phyloP scores from a whole-genome alignment of 2,329 filamentous ascomycete genomes.

The Clonostachys sp. region DNA sequence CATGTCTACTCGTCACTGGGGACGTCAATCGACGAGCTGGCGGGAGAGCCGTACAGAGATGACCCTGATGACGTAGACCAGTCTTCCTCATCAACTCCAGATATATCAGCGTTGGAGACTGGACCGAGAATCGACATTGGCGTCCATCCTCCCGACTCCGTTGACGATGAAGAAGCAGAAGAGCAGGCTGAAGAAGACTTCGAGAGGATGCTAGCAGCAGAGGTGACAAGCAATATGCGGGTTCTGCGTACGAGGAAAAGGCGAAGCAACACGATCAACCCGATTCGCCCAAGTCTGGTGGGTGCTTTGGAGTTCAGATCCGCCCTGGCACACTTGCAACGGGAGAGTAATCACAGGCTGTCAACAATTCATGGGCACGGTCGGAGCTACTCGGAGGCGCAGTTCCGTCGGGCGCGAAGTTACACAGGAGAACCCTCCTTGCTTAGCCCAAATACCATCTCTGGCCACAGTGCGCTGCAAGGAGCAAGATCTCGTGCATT shows the following conservation, averaged over 20 bases:
- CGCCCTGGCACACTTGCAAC: constrained; percentile 80
- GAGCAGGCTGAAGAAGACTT: constrained; percentile 45
- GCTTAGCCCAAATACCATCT: neutral
- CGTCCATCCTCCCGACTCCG: constrained; percentile 9
- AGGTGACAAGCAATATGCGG: constrained; percentile 91
- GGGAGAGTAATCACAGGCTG: constrained; percentile 70
- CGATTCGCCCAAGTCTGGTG: constrained; percentile 88
- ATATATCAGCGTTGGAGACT: constrained; percentile 38
- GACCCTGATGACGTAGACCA: constrained; percentile 34
- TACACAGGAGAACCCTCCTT: neutral
- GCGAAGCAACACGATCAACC: constrained; percentile 70
- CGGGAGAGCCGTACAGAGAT: constrained; percentile 58
- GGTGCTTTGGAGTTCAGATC: constrained; percentile 92
- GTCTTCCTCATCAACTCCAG: constrained; percentile 13
- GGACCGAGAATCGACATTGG: constrained; percentile 43
- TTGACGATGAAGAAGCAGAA: constrained; percentile 29
- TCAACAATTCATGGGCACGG: constrained; percentile 62
- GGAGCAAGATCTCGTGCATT: constrained; percentile 28
- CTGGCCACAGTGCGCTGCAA: neutral
- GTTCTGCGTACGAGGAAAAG: constrained; percentile 64
- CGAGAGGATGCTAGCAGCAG: constrained; percentile 66
- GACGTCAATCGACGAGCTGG: constrained; percentile 46
- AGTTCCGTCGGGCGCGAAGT: constrained; percentile 6
- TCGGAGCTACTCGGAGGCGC: constrained; percentile 44
- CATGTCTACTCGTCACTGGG: constrained; percentile 61